phyloP scores from a whole-genome alignment of 1,284 basidiomycete genomes.

The Mycena sp. region DNA sequence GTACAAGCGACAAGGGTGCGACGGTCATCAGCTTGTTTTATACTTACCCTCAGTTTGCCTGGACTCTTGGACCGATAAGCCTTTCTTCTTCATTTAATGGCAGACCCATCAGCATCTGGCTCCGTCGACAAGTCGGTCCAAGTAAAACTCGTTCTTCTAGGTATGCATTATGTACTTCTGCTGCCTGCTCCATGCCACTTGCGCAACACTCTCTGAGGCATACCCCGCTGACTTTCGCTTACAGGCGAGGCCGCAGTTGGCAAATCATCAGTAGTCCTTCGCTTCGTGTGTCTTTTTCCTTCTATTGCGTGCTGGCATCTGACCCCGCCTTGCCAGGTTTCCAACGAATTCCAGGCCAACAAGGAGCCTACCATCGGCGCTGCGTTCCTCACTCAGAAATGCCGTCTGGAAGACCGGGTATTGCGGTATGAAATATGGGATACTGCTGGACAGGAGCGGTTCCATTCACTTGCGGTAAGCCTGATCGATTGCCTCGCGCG shows the following conservation, averaged over 20 bases:
- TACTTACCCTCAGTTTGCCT: conserved; percentile 7
- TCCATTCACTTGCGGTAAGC: conserved; percentile 89
- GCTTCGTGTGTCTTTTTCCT: conserved; percentile 79
- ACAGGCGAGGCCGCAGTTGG: conserved; percentile 98
- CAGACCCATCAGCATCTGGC: conserved; percentile 71
- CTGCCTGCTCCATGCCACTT: conserved; percentile 12
- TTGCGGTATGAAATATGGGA: conserved; percentile 98
- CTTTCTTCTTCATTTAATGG: conserved; percentile 53
- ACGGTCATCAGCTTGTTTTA: neutral
- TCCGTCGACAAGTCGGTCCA: conserved; percentile 87
- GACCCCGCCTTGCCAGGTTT: conserved; percentile 61
- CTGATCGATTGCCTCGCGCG: conserved; percentile 7
- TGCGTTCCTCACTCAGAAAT: conserved; percentile 93
- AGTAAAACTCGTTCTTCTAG: conserved; percentile 90
- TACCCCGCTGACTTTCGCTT: conserved; percentile 4
- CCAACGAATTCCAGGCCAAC: conserved; percentile 95
- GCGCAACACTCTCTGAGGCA: conserved; percentile 6
- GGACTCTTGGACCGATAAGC: conserved; percentile 32
- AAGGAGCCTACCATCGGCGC: conserved; percentile 99
- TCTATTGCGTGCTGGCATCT: conserved; percentile 12
- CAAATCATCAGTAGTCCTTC: conserved; percentile 98
- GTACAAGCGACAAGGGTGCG: neutral
- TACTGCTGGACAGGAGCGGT: conserved; percentile 94
- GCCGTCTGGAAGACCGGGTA: conserved; percentile 90
- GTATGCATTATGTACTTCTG: conserved; percentile 51